Conservation (phyloP, 1,139 yeast genomes). For the Saccharomyces hybrid region DNA sequence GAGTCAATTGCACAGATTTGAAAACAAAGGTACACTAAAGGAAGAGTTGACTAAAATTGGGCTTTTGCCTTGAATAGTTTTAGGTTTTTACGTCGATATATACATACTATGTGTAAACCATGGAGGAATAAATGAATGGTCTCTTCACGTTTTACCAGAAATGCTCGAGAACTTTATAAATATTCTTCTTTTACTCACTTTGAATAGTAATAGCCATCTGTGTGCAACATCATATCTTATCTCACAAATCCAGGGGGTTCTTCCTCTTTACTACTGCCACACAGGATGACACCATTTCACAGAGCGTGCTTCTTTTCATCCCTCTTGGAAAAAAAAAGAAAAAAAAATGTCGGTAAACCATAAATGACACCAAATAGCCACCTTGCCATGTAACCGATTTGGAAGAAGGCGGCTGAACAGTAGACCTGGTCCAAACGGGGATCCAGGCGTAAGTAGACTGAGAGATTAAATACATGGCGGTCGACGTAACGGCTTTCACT, state of each 20-base stretch:
- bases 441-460: slow-evolving; percentile 34
- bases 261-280: slow-evolving; percentile 26
- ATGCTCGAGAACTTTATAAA: too few relatives aligned
- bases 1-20: slow-evolving; percentile 41
- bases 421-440: slow-evolving; percentile 43
- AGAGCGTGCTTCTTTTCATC: slow-evolving; percentile 48
- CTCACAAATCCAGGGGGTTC: slow-evolving; percentile 28
- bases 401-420: slow-evolving; percentile 47
- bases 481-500: slow-evolving; percentile 34
- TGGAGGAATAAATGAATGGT: background rate
- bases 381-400: slow-evolving; percentile 47
- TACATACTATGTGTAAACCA: background rate
- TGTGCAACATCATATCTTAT: slow-evolving; percentile 18
- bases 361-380: slow-evolving; percentile 48
- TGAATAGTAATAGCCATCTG: slow-evolving; percentile 26
- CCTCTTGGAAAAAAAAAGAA: slow-evolving; percentile 49
- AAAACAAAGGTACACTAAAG: slow-evolving; percentile 38
- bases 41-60: slow-evolving; percentile 39
- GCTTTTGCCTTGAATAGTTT: slow-evolving; percentile 18
- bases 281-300: slow-evolving; percentile 44
- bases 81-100: background rate
- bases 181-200: slow-evolving; percentile 2
- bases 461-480: slow-evolving; percentile 32
- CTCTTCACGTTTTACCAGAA: background rate
- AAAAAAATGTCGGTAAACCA: slow-evolving; percentile 48